phyloP scores from a whole-genome alignment of 208 protist genomes.

The Crithidia expoeki region DNA sequence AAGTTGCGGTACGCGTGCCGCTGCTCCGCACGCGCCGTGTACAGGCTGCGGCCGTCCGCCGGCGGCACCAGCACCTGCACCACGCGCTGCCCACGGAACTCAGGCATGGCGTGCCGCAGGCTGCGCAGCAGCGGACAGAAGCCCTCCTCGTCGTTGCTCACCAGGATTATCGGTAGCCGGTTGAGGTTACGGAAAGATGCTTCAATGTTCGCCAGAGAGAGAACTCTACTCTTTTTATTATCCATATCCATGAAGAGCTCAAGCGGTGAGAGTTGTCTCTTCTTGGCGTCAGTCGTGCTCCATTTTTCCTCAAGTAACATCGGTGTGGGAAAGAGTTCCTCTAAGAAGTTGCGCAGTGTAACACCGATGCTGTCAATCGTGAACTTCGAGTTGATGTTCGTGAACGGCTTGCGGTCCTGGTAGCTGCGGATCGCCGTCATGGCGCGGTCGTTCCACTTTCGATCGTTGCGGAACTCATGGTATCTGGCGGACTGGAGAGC shows the following conservation, averaged over 20 bases:
- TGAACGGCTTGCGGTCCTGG: conserved; percentile 5
- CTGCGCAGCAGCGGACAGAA: conserved; percentile 30
- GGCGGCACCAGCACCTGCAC: conserved; percentile 27
- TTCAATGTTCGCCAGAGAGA: not conserved
- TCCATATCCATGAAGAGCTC: not conserved
- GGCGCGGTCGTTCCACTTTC: not conserved
- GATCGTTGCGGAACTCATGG: conserved; percentile 20
- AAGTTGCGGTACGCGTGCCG: conserved; percentile 25
- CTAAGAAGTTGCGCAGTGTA: conserved; percentile 10
- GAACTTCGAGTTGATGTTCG: conserved; percentile 32
- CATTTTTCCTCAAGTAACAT: conserved; percentile 20
- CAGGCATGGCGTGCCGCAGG: conserved; percentile 15
- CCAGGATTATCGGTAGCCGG: conserved; percentile 16
- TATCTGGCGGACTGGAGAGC: conserved; percentile 4
- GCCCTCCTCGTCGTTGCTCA: conserved; percentile 31
- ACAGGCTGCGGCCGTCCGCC: conserved; percentile 5
- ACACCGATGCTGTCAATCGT: not conserved
- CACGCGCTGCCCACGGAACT: conserved; percentile 12
- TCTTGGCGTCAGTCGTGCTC: not conserved
- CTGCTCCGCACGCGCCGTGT: conserved; percentile 17
- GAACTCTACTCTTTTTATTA: too few species aligned
- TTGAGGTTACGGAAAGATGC: conserved; percentile 1
- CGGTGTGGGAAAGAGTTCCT: conserved; percentile 22
- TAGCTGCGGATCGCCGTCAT: conserved; percentile 16
- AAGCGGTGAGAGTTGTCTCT: not conserved